Evolutionary conservation across 116 monocot genomes (phyloP).

Genomic region (Trichopus zeylanicus): DNA sequence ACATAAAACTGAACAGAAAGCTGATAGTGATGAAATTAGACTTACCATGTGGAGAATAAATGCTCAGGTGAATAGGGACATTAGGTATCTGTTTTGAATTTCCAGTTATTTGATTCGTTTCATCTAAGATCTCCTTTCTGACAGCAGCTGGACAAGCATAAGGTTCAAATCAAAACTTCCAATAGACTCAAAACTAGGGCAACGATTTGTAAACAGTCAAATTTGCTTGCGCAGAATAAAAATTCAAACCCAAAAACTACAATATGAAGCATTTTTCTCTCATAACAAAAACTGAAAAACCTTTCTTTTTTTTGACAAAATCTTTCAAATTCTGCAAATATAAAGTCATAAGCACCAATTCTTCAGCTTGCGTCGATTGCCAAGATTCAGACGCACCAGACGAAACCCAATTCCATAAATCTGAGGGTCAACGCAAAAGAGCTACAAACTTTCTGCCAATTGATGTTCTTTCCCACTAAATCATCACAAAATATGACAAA

Average conservation of each 20-base stretch:
- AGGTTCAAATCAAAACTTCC: neutral
- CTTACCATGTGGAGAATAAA: constrained; percentile 71
- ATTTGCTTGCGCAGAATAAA: neutral
- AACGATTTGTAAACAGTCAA: neutral
- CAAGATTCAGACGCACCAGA: neutral
- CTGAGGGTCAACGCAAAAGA: neutral
- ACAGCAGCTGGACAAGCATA: constrained; percentile 41
- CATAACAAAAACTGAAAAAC: too few species aligned
- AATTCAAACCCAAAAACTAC: too few species aligned
- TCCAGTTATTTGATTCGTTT: constrained; percentile 72
- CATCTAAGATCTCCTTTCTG: constrained; percentile 58
- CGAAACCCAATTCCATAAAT: too few species aligned
- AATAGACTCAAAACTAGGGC: neutral
- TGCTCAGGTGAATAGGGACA: constrained; percentile 66
- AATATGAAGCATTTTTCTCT: too few species aligned
- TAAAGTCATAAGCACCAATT: too few species aligned
- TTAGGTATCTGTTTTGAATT: constrained; percentile 71
- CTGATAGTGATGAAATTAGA: neutral
- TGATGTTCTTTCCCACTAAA: neutral
- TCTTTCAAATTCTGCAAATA: too few species aligned
- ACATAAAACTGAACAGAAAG: neutral
- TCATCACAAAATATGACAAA: neutral
- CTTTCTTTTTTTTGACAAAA: too few species aligned
- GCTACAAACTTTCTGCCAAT: neutral
- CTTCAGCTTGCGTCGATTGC: too few species aligned